Base-by-base conservation (phyloP, 1,284 basidiomycete species). In the Microbotryum violaceum region DNA sequence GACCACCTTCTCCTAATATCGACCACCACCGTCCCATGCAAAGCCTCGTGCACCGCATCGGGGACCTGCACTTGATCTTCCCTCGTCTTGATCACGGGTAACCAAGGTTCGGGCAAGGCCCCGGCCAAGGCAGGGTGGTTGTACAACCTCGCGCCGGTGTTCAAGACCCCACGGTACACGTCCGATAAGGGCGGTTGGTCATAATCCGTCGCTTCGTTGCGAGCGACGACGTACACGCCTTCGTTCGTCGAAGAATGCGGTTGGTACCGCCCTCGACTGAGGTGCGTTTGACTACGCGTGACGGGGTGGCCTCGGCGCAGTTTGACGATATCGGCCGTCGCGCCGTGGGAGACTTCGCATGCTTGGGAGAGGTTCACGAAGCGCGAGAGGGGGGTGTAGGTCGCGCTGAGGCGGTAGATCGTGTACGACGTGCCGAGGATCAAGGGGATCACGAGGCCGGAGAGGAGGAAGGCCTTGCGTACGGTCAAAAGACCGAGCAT, bases 121-220 rank as follows among this genome's bases (percentile, higher is more conserved):
- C 91, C 91, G 16, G 86, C 89, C 21, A 96, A 79, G 0, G 91
- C 92, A 1, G 91, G 91, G 70, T 96, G 91, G 0, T 88, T 91
- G 70, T 94, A 96, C 57, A 91, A 83, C 72, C 89, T 88, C 18
- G 65, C 56, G 4, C 88, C 89, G 14, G 89, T 91, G 70, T 93
- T 93, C 7, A 96, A 79, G 10, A 94, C 89, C 0, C 91, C 91
- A 53, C 81, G 82, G 73, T 91, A 94, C 83, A 89, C 92, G 71
- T 89, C 89, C 14, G 87, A 85, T 89, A 96, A 91, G 0, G 92
- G 91, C 0, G 91, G 91, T 75, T 96, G 92, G 0, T 88, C 91
- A 85, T 90, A 96, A 77, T 96, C 90, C 16, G 91, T 96, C 42
- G 86, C 80, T 63, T 88, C 85, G 72, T 93, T 90, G 21, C 14